A percentile compares a stretch with the other conserved stretches of the same genome.
Evolutionary conservation across 257 asterid genomes (phyloP).

Genomic region (Eucommia ulmoides): DNA sequence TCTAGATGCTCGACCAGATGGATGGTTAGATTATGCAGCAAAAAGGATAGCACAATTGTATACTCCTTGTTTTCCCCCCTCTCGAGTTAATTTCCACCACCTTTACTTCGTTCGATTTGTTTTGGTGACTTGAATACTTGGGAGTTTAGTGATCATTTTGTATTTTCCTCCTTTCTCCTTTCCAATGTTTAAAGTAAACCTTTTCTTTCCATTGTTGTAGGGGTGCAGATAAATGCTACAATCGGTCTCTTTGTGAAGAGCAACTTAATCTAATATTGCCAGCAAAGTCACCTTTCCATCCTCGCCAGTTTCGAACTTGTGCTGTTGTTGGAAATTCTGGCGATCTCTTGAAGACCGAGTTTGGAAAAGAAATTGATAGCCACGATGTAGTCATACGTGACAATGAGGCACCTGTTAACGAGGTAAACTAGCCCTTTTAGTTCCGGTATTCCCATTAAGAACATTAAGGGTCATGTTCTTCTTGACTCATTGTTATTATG

Average conservation of each 20-base stretch:
- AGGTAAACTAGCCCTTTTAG: slow-evolving; percentile 25
- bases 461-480: not conserved
- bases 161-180: no score
- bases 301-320: slow-evolving; percentile 82
- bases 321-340: slow-evolving; percentile 99
- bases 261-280: slow-evolving; percentile 78
- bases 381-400: slow-evolving; percentile 97
- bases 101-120: slow-evolving; percentile 1
- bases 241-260: slow-evolving; percentile 82
- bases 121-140: not conserved
- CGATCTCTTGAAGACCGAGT: slow-evolving; percentile 88
- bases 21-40: slow-evolving; percentile 91
- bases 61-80: no score
- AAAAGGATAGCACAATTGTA: slow-evolving; percentile 94
- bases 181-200: no score
- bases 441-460: not conserved
- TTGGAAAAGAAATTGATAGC: slow-evolving; percentile 85
- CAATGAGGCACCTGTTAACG: slow-evolving; percentile 95
- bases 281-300: slow-evolving; percentile 92
- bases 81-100: no score
- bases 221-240: slow-evolving; percentile 87
- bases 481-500: not conserved
- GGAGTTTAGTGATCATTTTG: not conserved
- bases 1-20: slow-evolving; percentile 91
- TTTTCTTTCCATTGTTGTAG: slow-evolving; percentile 26